Evolutionary conservation across 2,329 filamentous ascomycete genomes (phyloP), one percentile per base, ranked within the genome.

Genomic region (Macrophomina phaseolina): DNA sequence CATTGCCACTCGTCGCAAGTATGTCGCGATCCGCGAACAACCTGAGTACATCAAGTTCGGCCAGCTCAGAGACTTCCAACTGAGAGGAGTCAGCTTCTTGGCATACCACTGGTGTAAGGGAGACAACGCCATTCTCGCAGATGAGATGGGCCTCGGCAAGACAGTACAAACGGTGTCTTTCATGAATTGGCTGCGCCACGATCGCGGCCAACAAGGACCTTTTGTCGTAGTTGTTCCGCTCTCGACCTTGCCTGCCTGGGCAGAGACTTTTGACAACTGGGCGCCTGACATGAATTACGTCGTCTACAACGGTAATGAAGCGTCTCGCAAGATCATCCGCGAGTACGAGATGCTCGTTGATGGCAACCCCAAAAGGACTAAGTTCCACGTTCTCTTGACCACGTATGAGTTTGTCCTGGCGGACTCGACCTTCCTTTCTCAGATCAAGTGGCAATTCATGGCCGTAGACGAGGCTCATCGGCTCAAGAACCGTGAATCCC

Each of bases 81-180:
- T 98, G 73, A 92, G 91, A 70, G 95, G 96, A 36, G 83, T 99
- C 68, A 98, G 98, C 81, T 99, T 97, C 79, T 84, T 99, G 69
- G 92, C 92, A 53, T 93, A 97, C 80, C 97, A 98, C 79, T 99
- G 96, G 96, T 92, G 91, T 64, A 90, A 91, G 74, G 90, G 89
- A 65, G 95, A 95, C 78, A 99, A 98, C 73, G 95, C 98, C 75
- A 97, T 99, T 73, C 86, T 99, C 64, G 95, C 95, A 58, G 95
- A 99, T 76, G 95, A 99, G 80, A 99, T 99, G 95, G 95, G 95
- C 73, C 85, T 99, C 14, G 95, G 95, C 34, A 99, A 99, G 82
- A 99, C 95, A 0, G 95, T 99, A 0, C 95, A 99, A 80, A 97
- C 94, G 0, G 94, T 99, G 34, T 90, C 94, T 0, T 98, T 98